phyloP scores from a whole-genome alignment of 441 rosid species.

The Populus hybrid region DNA sequence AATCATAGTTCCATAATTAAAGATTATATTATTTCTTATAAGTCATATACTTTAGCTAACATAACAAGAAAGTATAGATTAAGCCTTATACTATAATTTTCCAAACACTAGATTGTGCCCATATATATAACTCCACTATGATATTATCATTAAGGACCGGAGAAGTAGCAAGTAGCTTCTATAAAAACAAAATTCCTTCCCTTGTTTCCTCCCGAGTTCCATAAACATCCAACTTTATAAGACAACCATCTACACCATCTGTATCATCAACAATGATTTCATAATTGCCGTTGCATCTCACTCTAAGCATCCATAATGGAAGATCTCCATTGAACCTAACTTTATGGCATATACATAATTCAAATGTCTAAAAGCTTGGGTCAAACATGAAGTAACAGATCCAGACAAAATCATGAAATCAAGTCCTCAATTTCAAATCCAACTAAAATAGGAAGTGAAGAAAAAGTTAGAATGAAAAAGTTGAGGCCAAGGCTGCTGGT shows the following conservation, averaged over 20 bases:
- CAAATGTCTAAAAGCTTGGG: neutral
- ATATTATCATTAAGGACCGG: too few species aligned
- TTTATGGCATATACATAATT: neutral
- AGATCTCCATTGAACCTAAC: neutral
- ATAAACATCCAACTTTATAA: neutral
- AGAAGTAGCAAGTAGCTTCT: neutral
- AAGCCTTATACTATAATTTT: fast-evolving
- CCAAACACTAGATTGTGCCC: too few species aligned
- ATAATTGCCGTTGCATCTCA: too few species aligned
- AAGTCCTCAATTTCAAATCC: neutral
- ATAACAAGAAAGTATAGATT: too few species aligned
- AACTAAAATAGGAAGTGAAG: neutral
- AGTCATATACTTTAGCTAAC: too few species aligned
- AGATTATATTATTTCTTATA: fast-evolving
- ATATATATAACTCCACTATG: too few species aligned
- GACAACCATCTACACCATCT: neutral
- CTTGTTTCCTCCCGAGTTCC: neutral
- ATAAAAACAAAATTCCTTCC: neutral
- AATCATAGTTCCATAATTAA: too few species aligned
- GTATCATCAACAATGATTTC: neutral
- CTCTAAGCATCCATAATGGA: too few species aligned
- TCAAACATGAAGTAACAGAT: neutral
- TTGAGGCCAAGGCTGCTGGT: neutral
- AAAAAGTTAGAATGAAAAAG: neutral
- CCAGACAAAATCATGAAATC: neutral